Percentiles rank a stretch among this genome's conserved stretches.
phyloP scores from a whole-genome alignment of 75 land plant genomes.

The Cryptomeria japonica region DNA sequence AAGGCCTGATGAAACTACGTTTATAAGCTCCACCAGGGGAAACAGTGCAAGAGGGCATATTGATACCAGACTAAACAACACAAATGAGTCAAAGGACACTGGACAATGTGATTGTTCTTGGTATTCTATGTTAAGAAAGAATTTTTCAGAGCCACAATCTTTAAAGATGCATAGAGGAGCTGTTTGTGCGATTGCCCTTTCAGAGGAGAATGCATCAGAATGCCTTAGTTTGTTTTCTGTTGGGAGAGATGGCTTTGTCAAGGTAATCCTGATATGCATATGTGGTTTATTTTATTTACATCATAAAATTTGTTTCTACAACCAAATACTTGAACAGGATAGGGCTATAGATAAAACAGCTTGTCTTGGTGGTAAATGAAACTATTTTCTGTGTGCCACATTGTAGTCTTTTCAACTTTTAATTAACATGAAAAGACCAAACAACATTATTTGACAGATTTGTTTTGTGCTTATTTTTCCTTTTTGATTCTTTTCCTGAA shows the following conservation, averaged over 20 bases:
- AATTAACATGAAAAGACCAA: not conserved
- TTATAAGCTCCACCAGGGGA: not conserved
- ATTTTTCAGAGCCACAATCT: conserved; percentile 31
- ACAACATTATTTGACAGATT: not conserved
- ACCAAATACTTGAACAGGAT: not conserved
- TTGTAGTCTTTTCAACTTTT: no score
- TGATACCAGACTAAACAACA: not conserved
- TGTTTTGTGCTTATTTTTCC: not conserved
- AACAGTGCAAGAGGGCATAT: not conserved
- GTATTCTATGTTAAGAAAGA: conserved; percentile 21
- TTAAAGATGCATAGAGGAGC: conserved; percentile 42
- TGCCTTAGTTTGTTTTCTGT: conserved; percentile 41
- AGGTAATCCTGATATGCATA: conserved; percentile 22
- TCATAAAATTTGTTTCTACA: not conserved
- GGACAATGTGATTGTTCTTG: conserved; percentile 6
- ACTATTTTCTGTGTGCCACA: not conserved
- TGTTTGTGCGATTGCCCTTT: conserved; percentile 34
- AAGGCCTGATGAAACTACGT: not conserved
- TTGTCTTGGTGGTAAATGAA: not conserved
- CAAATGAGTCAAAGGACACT: conserved; percentile 5
- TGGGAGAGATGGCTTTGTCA: conserved; percentile 44
- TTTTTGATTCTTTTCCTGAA: not conserved
- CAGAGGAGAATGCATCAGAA: conserved; percentile 47
- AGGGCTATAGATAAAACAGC: not conserved
- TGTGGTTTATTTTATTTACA: not conserved